Percentiles rank a stretch among this genome's conserved stretches.
phyloP scores from a whole-genome alignment of 257 asterid species.

The Misopates orontium region DNA sequence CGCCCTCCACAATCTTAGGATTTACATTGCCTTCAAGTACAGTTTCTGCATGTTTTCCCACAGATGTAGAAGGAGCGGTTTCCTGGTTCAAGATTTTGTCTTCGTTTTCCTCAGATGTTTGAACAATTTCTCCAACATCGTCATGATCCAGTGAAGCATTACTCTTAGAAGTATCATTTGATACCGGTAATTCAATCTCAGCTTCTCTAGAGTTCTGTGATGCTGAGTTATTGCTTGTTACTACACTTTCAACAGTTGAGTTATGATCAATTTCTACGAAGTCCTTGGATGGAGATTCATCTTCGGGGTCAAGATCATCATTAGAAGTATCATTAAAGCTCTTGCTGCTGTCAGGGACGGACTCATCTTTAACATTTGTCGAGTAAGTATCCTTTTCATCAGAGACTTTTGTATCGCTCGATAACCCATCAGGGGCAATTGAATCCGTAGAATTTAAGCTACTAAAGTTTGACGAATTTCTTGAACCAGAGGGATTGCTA shows the following conservation, averaged over 20 bases:
- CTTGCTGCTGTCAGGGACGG: conserved; percentile 22
- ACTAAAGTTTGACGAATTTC: conserved; percentile 27
- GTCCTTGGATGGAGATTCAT: conserved; percentile 50
- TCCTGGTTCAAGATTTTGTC: conserved; percentile 1
- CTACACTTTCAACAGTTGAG: conserved; percentile 30
- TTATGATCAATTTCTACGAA: conserved; percentile 31
- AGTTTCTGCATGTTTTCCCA: conserved; percentile 25
- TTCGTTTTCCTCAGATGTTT: conserved; percentile 22
- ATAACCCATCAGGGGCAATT: conserved; percentile 22
- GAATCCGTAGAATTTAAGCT: conserved; percentile 29
- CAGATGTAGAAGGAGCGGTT: conserved; percentile 28
- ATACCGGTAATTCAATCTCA: conserved; percentile 24
- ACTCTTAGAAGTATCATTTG: conserved; percentile 27
- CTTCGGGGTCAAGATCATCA: conserved; percentile 61
- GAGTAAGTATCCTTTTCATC: conserved; percentile 30
- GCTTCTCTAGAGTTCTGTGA: conserved; percentile 28
- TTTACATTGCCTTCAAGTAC: conserved; percentile 23
- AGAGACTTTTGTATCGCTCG: conserved; percentile 26
- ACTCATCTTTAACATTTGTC: conserved; percentile 24
- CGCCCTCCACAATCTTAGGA: neutral
- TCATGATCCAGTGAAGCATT: conserved; percentile 26
- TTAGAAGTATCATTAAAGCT: too few relatives aligned
- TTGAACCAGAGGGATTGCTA: conserved; percentile 17
- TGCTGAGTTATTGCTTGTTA: conserved; percentile 31
- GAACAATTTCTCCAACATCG: conserved; percentile 27